Evolutionary conservation across 2,329 filamentous ascomycete genomes (phyloP), one percentile per base, ranked within the genome.

Genomic region (Scedosporium minutisporum): DNA sequence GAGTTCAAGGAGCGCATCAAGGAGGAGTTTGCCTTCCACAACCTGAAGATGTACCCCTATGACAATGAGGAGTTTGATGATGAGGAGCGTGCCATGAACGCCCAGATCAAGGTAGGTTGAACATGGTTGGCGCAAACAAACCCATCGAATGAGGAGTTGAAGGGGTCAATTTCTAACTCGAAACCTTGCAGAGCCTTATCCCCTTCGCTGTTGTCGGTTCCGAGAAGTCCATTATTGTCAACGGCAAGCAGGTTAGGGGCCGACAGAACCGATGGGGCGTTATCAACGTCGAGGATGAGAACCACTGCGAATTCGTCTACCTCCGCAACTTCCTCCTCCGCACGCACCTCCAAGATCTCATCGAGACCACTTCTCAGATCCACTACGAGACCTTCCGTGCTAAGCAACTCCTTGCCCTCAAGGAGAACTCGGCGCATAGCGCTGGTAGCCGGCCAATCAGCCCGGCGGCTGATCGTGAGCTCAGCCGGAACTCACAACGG

Each of bases 361-460:
- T 99, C 77, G 95, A 99, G 81, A 99, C 95, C 38, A 99, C 95
- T 58, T 97, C 93, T 69, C 95, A 99, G 82, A 99, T 97, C 78
- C 95, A 99, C 84, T 99, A 99, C 83, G 95, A 99, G 84, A 96
- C 92, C 64, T 99, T 99, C 93, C 93, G 95, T 78, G 93, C 95
- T 72, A 99, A 99, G 87, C 95, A 99, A 79, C 83, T 99, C 71
- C 81, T 99, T 73, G 95, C 95, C 64, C 85, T 99, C 75, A 99
- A 97, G 87, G 95, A 99, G 83, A 96, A 90, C 83, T 96, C 91
- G 73, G 91, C 91, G 69, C 90, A 91, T 67, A 95, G 91, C 81
- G 91, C 91, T 68, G 95, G 91, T 81, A 74, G 74, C 71, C 85
- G 93, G 75, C 95, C 95, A 72, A 99, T 99, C 82, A 96, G 91